Evolutionary conservation across 352 stramenopile genomes (phyloP), one percentile per base, ranked within the genome.

Genomic region (Globisporangium okanoganense): DNA sequence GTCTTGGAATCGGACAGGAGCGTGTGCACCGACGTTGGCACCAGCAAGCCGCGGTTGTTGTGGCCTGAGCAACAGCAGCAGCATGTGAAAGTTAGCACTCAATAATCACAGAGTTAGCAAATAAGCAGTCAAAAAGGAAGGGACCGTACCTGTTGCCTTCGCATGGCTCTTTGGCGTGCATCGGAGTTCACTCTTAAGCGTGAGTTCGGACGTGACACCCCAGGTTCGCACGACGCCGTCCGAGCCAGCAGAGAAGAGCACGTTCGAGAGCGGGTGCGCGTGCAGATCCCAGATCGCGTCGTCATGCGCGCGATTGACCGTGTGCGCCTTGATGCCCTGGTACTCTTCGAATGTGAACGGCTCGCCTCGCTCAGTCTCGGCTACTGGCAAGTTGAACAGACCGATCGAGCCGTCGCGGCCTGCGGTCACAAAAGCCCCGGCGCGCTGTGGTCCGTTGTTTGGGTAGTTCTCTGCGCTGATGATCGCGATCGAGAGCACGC

Each of bases 211-310:
- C 9, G 81, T 73, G 41, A 94, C 66, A 8, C 76, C 82, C 87
- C 87, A 95, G 0, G 79, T 90, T 35, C 83, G 76, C 20, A 95
- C 85, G 48, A 90, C 75, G 22, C 81, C 87, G 45, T 95, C 87
- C 2, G 87, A 67, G 47, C 87, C 83, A 40, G 83, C 82, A 2
- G 84, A 94, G 44, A 95, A 95, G 20, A 95, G 67, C 16, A 89
- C 70, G 52, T 93, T 94, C 18, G 84, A 92, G 24, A 93, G 67
- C 31, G 87, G 83, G 38, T 95, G 87, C 12, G 87, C 82, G 50
- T 91, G 78, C 12, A 95, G 74, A 54, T 90, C 68, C 87, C 87
- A 95, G 35, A 95, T 75, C 25, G 84, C 84, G 47, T 95, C 83
- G 27, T 90, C 82, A 61, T 95, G 87, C 2, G 87, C 84, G 58